These are phyloP conservation scores for Bipolaris zeicola DNA, from an alignment of 2,329 filamentous ascomycete genomes.

Conservation along the genomic window DNA sequence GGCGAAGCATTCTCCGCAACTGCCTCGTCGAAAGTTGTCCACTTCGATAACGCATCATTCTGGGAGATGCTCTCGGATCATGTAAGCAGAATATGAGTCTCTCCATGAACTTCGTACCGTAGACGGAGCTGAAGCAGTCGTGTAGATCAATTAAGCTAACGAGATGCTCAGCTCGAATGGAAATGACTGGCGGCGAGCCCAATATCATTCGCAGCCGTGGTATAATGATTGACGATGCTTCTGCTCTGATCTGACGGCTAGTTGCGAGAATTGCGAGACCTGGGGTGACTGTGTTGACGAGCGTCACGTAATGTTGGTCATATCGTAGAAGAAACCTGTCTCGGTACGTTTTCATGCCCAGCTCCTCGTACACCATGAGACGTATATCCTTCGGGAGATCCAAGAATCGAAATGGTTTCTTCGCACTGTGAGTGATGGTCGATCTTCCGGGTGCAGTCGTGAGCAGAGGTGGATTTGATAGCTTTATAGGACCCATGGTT, in stretches of 20 bases:
- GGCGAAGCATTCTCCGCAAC: neutral
- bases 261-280: constrained; percentile 9
- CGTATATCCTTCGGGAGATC: constrained; percentile 22
- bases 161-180: neutral
- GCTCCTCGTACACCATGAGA: constrained; percentile 21
- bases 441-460: neutral
- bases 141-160: neutral
- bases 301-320: neutral
- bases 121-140: neutral
- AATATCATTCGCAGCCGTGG: neutral
- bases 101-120: neutral
- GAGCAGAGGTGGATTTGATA: neutral
- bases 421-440: neutral
- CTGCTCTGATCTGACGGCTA: neutral
- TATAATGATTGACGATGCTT: constrained; percentile 5
- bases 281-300: constrained; percentile 6
- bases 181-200: neutral
- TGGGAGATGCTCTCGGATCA: neutral
- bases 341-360: neutral
- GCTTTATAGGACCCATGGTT: neutral
- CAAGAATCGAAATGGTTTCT: constrained; percentile 26
- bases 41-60: neutral
- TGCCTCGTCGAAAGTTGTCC: neutral
- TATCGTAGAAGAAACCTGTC: neutral
- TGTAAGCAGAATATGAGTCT: neutral